These are phyloP conservation scores for Salix exigua DNA, from an alignment of 345 rosid genomes.

Conservation along the genomic window DNA sequence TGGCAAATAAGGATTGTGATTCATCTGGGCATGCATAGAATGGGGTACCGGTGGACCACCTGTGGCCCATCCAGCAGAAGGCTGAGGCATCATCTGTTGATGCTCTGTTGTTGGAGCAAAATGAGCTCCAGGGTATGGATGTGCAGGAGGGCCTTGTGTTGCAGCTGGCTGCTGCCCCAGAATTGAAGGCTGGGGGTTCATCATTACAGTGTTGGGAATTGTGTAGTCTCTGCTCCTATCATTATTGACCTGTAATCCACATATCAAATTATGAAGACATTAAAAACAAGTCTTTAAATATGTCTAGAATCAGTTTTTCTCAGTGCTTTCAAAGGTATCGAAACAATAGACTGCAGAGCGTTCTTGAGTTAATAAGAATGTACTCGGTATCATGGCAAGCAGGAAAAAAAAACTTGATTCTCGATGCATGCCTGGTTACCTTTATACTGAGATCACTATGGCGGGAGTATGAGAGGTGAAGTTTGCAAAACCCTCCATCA, in stretches of 20 bases:
- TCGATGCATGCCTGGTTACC: constrained; percentile 30
- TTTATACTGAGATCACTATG: constrained; percentile 95
- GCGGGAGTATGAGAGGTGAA: constrained; percentile 91
- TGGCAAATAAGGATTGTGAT: constrained; percentile 55
- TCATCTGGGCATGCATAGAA: constrained; percentile 50
- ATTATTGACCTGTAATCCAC: constrained; percentile 64
- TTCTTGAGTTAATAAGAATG: not conserved
- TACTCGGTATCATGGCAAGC: not conserved
- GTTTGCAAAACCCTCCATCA: constrained; percentile 97
- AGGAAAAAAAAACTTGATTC: not conserved
- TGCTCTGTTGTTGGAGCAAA: constrained; percentile 37
- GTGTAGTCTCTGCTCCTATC: constrained; percentile 95
- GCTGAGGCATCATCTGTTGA: constrained; percentile 44
- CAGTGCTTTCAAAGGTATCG: not conserved
- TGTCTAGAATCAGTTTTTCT: not conserved
- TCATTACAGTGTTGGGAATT: constrained; percentile 46
- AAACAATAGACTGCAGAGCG: not conserved
- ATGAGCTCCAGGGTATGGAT: constrained; percentile 46
- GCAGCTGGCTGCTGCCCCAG: constrained; percentile 66
- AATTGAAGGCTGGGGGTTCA: constrained; percentile 50
- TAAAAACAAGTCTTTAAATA: not conserved
- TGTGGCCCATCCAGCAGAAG: constrained; percentile 65
- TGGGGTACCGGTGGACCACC: constrained; percentile 43
- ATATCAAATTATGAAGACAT: not conserved
- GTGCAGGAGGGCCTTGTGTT: constrained; percentile 35